Evolutionary conservation across 2,329 filamentous ascomycete genomes (phyloP), one percentile per base, ranked within the genome.

Genomic region (Xylaria digitata): DNA sequence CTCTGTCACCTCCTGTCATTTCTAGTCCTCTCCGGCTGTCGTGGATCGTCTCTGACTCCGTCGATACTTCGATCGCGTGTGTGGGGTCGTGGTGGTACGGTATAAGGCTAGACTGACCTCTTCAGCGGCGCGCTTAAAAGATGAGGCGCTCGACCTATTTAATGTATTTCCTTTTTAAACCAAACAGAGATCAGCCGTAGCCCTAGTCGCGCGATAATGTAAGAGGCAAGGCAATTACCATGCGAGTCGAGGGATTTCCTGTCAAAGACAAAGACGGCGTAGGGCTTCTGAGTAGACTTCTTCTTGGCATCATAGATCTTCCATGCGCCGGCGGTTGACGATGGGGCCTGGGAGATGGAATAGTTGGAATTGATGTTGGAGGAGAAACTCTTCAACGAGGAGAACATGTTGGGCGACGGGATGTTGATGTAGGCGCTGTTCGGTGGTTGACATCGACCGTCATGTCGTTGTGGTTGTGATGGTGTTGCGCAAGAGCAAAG

Each of bases 241-340:
- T 90, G 86, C 9, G 88, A 82, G 65, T 97, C 94, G 61, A 99
- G 83, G 0, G 89, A 88, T 81, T 96, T 97, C 78, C 89, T 90
- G 72, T 99, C 96, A 78, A 98, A 97, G 71, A 98, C 90, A 75
- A 98, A 99, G 72, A 98, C 90, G 17, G 94, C 97, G 62, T 91
- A 96, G 7, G 90, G 80, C 78, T 96, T 97, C 72, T 92, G 93
- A 0, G 94, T 97, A 34, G 92, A 93, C 82, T 97, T 98, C 82
- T 96, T 96, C 84, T 97, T 98, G 66, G 92, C 94, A 82, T 97
- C 94, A 85, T 95, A 95, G 75, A 99, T 96, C 83, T 94, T 97
- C 96, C 96, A 99, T 65, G 94, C 93, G 19, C 96, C 96, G 17
- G 94, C 92, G 59, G 89, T 89, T 58, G 93, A 92, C n/a, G 89